These are phyloP conservation scores for Cutaneotrichosporon cutaneum DNA, from an alignment of 1,284 basidiomycete species.

Conservation along the genomic window DNA sequence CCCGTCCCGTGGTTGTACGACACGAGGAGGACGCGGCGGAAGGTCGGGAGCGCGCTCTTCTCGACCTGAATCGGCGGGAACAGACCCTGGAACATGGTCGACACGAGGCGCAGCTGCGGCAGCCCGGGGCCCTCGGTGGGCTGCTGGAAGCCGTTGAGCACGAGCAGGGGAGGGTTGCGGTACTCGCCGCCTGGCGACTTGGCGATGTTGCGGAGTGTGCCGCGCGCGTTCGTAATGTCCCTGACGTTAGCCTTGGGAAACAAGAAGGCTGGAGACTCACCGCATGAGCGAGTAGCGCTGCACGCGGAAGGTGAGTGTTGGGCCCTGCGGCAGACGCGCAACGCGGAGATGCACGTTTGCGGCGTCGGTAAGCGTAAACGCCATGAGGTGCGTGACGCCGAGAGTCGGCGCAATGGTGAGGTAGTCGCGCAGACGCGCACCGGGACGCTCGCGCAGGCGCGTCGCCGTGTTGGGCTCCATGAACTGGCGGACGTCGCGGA, in stretches of 20 bases:
- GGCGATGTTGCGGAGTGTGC: conserved; percentile 46
- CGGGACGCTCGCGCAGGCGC: conserved; percentile 79
- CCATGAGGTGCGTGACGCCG: conserved; percentile 88
- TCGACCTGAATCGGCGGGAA: conserved; percentile 58
- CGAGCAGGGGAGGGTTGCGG: conserved; percentile 54
- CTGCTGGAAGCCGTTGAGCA: conserved; percentile 56
- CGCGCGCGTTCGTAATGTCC: conserved; percentile 19
- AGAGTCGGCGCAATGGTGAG: conserved; percentile 87
- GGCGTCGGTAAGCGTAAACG: conserved; percentile 81
- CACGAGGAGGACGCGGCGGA: conserved; percentile 86
- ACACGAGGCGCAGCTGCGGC: conserved; percentile 56
- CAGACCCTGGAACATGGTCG: conserved; percentile 58
- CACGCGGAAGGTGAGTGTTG: conserved; percentile 89
- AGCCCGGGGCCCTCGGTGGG: conserved; percentile 50
- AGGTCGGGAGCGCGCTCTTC: conserved; percentile 77
- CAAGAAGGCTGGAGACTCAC: conserved; percentile 39
- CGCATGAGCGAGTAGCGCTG: conserved; percentile 89
- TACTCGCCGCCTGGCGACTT: conserved; percentile 52
- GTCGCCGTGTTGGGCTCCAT: conserved; percentile 99
- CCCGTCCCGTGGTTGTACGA: conserved; percentile 84
- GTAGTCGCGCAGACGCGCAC: conserved; percentile 94
- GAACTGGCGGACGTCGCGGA: conserved; percentile 86
- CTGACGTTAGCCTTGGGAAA: conserved; percentile 19
- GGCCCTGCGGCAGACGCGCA: conserved; percentile 84
- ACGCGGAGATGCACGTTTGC: conserved; percentile 79